These are phyloP conservation scores for Trypanosoma avium DNA, from an alignment of 208 protist genomes.

Conservation along the genomic window DNA sequence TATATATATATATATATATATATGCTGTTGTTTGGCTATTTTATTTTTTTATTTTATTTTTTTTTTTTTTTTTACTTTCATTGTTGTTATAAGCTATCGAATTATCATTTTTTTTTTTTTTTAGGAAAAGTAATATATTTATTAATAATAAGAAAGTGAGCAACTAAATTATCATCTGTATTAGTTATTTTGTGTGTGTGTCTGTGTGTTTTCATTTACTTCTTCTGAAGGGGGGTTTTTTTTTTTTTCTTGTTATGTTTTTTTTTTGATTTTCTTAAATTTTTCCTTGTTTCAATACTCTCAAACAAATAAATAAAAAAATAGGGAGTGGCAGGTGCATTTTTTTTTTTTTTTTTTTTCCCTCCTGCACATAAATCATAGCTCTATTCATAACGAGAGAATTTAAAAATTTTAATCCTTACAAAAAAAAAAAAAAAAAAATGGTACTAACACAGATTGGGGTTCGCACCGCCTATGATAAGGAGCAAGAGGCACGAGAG, in stretches of 20 bases:
- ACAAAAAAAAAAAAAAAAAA: conserved; percentile 1
- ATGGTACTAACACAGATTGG: conserved; percentile 23
- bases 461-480: conserved; percentile 42
- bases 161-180: too few species aligned
- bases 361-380: not conserved
- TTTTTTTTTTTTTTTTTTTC: not conserved
- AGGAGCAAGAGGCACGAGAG: conserved; percentile 44
- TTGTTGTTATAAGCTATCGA: too few species aligned
- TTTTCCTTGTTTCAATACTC: too few species aligned
- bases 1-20: too few species aligned
- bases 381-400: not conserved
- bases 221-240: too few species aligned
- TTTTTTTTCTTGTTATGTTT: too few species aligned
- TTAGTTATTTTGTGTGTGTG: too few species aligned
- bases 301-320: conserved; percentile 1
- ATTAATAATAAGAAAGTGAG: too few species aligned
- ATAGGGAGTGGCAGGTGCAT: not conserved
- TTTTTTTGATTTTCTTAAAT: too few species aligned
- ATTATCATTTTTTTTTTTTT: too few species aligned
- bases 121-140: too few species aligned
- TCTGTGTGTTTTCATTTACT: too few species aligned
- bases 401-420: not conserved
- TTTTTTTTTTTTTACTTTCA: not conserved
- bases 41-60: not conserved
- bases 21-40: not conserved